Evolutionary conservation across 257 asterid species (phyloP), one percentile per base, ranked within the genome.

Genomic region (Orobanche coerulescens): DNA sequence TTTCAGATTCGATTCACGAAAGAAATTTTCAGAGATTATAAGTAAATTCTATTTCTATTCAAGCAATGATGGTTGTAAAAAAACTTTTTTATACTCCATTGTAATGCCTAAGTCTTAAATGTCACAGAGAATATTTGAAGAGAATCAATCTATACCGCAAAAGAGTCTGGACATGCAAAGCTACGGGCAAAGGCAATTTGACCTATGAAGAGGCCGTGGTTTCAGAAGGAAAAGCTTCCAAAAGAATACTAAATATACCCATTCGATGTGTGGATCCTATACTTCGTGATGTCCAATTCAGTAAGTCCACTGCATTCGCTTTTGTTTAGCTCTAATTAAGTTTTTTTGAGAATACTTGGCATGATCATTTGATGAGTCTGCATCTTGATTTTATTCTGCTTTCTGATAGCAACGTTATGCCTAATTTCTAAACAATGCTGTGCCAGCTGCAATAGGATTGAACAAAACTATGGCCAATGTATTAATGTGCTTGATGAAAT

Each of bases 161-260:
- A 68, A 78, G 84, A 71, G 72, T 83, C 34, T 93, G 98, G 98
- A 82, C 93, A 5, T 93, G 97, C 84, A 83, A 86, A 77, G 86
- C 79, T 62, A 84, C 97, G 11, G 97, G 97, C 73, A 93, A 81
- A 86, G 71, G 66, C 68, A 80, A 78, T 64, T 72, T 93, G 79
- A 89, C 97, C 25, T 93, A 86, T 64, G 98, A 89, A 73, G 97
- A 93, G 78, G 95, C 98, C 50, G 63, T 89, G 91, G 74, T 42
- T 61, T 93, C 94, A 0, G 98, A 89, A 80, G 86, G 75, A 55
- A 76, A 71, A 30, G 94, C 91, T 36, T 74, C 82, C 16, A 75
- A 82, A 47, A 79, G 79, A 75, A 81, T 71, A 70, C 86, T 68
- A 70, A 78, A 64, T 64, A 81, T 93, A 57, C 98, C 98, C 2